Evolutionary conservation across 108 stramenopile genomes (phyloP), one percentile per base, ranked within the genome.

Genomic region (Poteriospumella lacustris): DNA sequence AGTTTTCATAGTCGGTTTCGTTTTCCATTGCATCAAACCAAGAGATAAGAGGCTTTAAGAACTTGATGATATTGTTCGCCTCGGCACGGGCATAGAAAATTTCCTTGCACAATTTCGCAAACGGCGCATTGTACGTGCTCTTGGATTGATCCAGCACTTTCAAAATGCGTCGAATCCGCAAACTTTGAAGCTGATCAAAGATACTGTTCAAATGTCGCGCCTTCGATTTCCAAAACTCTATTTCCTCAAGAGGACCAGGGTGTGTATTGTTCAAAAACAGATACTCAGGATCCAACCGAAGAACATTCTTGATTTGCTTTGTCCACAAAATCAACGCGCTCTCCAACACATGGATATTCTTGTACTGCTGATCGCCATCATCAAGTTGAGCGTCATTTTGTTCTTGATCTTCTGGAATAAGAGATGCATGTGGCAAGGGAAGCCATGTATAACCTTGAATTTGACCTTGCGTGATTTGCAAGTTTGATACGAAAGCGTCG

Each of bases 61-160:
- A 78, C 75, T 78, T 80, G 43, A 40, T 78, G 79, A 83, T 88
- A 39, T 81, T 81, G 60, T 85, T 87, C 2, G 88, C 87, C 60
- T 87, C 88, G 28, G 81, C 76, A 0, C 88, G 68, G 0, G 88
- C 86, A 41, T 82, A 19, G 44, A 87, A 88, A 0, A 85, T 79
- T 67, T 87, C 85, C 70, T 87, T 88, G 75, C 86, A 87, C 5
- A 88, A 85, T 77, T 85, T 86, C 9, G 87, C 88, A 44, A 88
- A 88, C 19, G 88, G 88, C 0, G 67, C 84, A 2, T 85, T 87
- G 76, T 88, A 88, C 12, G 88, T 88, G 42, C 80, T 82, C 67
- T 86, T 79, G 0, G 79, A 76, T 24, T 39, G 1, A 76, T 88
- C 87, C 58, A 88, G 58, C 59, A 64, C 80, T 41, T 83, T 59